Conservation (phyloP, 2,329 filamentous ascomycete genomes). For the Sporothrix humicola region DNA sequence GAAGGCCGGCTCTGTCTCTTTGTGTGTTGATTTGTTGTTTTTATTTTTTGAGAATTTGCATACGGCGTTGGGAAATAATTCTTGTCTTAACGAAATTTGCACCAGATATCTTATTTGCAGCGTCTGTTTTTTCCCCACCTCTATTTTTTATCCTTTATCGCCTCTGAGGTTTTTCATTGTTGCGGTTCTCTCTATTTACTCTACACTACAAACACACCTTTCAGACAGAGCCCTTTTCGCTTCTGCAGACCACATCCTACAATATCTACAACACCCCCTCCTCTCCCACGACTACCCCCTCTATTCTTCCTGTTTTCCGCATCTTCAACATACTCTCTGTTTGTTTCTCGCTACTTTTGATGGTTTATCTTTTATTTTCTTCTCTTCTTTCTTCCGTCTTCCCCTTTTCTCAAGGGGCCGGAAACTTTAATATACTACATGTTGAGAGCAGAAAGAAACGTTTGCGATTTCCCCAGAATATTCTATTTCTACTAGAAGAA, state of each 20-base stretch:
- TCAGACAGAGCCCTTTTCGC: not conserved
- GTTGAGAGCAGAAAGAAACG: constrained; percentile 10
- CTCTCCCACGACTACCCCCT: not conserved
- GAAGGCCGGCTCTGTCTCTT: not conserved
- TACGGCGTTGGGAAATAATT: constrained; percentile 22
- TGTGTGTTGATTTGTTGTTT: constrained; percentile 10
- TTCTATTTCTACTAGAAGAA: not conserved
- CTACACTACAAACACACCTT: not conserved
- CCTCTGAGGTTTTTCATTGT: not conserved
- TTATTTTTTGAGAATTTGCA: constrained; percentile 19
- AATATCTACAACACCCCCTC: not conserved
- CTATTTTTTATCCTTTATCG: not conserved
- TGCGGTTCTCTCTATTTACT: not conserved
- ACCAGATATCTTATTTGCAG: constrained; percentile 28
- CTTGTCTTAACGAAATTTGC: constrained; percentile 24
- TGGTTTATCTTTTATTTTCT: not conserved
- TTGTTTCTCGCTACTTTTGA: constrained; percentile 12
- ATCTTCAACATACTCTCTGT: not conserved
- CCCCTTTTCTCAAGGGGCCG: not conserved
- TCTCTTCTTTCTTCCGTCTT: not conserved
- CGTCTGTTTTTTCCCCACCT: not conserved
- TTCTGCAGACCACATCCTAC: constrained; percentile 18
- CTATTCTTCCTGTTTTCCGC: not conserved
- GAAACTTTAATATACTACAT: constrained; percentile 17
- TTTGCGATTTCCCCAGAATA: constrained; percentile 1